Evolutionary conservation across 768 basidiomycete genomes (phyloP), one percentile per base, ranked within the genome.

Genomic region (Amanita rimosa): DNA sequence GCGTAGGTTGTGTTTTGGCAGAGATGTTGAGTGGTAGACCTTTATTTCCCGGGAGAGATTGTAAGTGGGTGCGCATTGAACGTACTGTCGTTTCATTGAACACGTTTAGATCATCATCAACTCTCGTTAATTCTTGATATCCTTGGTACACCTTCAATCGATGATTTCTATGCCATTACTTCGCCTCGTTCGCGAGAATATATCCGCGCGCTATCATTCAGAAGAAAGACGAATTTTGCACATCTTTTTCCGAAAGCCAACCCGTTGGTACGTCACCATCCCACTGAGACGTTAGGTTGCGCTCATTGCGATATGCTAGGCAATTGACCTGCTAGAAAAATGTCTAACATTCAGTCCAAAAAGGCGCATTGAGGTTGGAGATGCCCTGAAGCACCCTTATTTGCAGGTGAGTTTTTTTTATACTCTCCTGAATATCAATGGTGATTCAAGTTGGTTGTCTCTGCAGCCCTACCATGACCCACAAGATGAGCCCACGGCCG

Each of bases 161-260:
- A 93, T 52, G 92, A 94, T 60, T 93, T 91, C 63, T 86, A 92
- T 65, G 80, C 85, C 33, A 93, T 94, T 63, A 90, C 87, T 1
- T 86, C 85, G 4, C 74, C 81, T 42, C 73, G 89, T 43, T 91
- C 87, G 46, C 77, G 86, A 49, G 88, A 94, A 58, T 93, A 94
- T 65, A 81, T 95, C 57, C 81, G 89, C 39, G 81, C 85, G 5
- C 70, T 94, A 50, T 89, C 88, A 39, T 89, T 93, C 58, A 77
- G 83, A 55, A 90, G 85, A 65, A 77, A 76, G 57, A 71, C 75
- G 39, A 69, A 82, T 11, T 89, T 94, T 62, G 64, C 74, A 36
- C 69, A 75, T 14, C 58, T 93, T 46, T 93, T 89, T 69, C 87
- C 90, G 4, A 76, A 81, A 49, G 87, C 87, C 36, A 83, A 79